Conservation (phyloP, 2,329 filamentous ascomycete genomes). For the Alternaria postmessia region DNA sequence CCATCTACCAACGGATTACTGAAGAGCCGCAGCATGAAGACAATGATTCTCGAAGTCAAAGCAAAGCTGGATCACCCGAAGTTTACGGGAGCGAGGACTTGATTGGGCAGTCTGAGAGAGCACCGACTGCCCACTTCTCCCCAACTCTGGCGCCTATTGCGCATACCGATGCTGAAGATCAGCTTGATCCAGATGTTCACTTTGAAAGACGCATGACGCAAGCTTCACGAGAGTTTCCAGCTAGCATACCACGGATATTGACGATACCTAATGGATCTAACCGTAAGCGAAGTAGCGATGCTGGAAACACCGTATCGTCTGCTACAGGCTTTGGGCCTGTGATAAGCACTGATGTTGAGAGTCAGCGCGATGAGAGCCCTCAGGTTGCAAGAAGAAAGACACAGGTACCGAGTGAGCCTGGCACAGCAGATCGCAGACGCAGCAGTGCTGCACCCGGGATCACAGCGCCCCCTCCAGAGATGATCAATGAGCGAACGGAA, state of each 20-base stretch:
- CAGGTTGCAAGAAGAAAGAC: not conserved
- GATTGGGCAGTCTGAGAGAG: conserved; percentile 7
- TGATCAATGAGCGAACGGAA: not conserved
- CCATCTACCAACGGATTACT: not conserved
- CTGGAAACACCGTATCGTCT: conserved; percentile 10
- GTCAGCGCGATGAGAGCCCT: not conserved
- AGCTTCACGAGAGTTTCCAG: not conserved
- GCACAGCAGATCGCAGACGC: not conserved
- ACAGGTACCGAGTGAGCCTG: not conserved
- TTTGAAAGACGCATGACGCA: conserved; percentile 1
- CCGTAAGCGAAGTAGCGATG: conserved; percentile 17
- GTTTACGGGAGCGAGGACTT: not conserved
- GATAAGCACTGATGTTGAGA: not conserved
- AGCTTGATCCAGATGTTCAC: not conserved
- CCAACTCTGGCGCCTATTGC: conserved; percentile 15
- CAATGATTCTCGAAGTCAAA: not conserved
- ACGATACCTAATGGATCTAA: conserved; percentile 3
- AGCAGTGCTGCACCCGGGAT: conserved; percentile 10
- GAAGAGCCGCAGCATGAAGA: not conserved
- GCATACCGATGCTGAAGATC: not conserved
- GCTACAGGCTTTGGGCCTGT: conserved; percentile 16
- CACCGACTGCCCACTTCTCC: conserved; percentile 13
- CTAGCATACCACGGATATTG: conserved; percentile 11
- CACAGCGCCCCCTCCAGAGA: conserved; percentile 19
- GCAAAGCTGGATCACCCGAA: not conserved